These are phyloP conservation scores for Vitis hybrid DNA, from an alignment of 177 flowering plant species.

Conservation along the genomic window DNA sequence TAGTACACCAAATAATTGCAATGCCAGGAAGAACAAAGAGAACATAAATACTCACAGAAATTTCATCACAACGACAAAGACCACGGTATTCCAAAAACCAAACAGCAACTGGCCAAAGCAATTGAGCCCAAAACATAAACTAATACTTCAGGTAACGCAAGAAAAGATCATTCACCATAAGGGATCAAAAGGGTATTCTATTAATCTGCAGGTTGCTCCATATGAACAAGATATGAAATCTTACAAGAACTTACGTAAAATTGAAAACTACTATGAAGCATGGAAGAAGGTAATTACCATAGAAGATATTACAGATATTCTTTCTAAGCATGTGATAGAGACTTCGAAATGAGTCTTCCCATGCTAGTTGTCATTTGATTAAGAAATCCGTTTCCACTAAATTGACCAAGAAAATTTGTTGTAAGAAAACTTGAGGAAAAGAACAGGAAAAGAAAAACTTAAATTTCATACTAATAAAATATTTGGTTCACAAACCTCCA, in stretches of 20 bases:
- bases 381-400: constrained; percentile 68
- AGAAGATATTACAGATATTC: constrained; percentile 66
- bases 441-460: neutral
- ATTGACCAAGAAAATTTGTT: neutral
- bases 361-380: constrained; percentile 60
- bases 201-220: neutral
- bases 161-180: too few relatives aligned
- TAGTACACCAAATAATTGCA: too few relatives aligned
- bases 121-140: too few relatives aligned
- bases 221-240: too few relatives aligned
- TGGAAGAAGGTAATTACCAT: constrained; percentile 49
- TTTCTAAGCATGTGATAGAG: constrained; percentile 90
- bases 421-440: neutral
- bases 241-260: too few relatives aligned
- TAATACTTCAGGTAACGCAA: too few relatives aligned
- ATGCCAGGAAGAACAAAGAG: too few relatives aligned
- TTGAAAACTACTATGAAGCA: neutral
- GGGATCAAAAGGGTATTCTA: neutral
- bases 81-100: too few relatives aligned
- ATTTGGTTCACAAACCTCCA: constrained; percentile 54
- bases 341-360: constrained; percentile 93
- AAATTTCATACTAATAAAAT: neutral
- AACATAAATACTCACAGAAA: too few relatives aligned
- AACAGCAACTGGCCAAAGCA: too few relatives aligned
- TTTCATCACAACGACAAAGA: too few relatives aligned